Percentiles rank a stretch among this genome's conserved stretches.
Conservation (phyloP, 441 rosid genomes). For the Euphorbia schlechtendalii region DNA sequence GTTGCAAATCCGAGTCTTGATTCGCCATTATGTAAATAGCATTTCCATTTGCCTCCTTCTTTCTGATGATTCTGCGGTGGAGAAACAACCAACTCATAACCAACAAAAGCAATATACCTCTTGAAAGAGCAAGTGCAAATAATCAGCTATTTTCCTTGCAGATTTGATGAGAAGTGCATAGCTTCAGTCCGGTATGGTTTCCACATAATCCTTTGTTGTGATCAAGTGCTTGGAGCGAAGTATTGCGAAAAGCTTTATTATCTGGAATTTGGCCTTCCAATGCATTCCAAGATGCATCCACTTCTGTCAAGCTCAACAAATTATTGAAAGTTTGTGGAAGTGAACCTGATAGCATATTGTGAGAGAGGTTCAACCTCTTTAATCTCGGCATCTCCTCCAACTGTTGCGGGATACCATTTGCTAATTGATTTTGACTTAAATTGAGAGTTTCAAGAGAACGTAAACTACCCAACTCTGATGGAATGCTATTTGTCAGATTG, state of each 20-base stretch:
- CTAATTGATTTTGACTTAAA: no score
- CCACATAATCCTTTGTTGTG: background rate
- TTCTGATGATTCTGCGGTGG: background rate
- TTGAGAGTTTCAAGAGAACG: no score
- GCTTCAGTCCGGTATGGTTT: background rate
- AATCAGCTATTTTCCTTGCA: background rate
- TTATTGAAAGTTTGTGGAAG: background rate
- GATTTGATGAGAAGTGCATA: background rate
- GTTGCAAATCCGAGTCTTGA: no score
- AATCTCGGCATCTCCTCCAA: background rate
- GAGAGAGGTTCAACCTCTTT: no score
- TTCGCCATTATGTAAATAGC: no score
- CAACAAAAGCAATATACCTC: background rate
- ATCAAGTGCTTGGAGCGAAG: constrained; percentile 1
- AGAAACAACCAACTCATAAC: background rate
- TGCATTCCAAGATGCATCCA: constrained; percentile 5
- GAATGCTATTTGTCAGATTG: background rate
- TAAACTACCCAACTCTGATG: no score
- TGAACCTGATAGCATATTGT: constrained; percentile 8
- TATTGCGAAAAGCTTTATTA: background rate
- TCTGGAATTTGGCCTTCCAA: no score
- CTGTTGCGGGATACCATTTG: background rate
- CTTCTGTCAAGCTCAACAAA: background rate
- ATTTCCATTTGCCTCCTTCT: background rate
- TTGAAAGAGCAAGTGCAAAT: background rate